phyloP scores from a whole-genome alignment of 148 eudicot genomes.

The Silene conica region DNA sequence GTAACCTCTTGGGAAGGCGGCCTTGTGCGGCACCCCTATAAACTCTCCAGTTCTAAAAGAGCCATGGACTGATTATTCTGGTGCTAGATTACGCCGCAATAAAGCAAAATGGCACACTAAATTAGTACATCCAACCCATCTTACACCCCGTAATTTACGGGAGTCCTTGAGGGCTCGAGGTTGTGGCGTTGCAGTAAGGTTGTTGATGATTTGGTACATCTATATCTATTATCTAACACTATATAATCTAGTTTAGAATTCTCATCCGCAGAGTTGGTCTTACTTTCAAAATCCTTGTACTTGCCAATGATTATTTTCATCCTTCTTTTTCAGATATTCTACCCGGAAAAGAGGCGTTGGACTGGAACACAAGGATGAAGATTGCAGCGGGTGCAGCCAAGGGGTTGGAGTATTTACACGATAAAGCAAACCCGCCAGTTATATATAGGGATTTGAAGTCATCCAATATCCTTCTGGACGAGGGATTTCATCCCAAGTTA shows the following conservation, averaged over 20 bases:
- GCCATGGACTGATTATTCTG: no score
- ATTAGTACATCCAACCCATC: no score
- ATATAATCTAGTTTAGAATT: neutral
- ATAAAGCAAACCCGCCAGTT: conserved; percentile 96
- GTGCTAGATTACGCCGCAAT: no score
- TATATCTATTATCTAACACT: neutral
- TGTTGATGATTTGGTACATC: neutral
- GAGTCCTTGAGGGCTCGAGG: no score
- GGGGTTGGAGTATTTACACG: conserved; percentile 93
- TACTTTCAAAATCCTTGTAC: neutral
- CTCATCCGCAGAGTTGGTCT: neutral
- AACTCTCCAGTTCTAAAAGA: no score
- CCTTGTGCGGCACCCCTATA: no score
- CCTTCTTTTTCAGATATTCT: conserved; percentile 55
- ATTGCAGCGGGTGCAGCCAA: conserved; percentile 99
- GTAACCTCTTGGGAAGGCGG: neutral
- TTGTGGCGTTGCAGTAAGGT: neutral
- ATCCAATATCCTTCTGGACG: conserved; percentile 94
- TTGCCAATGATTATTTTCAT: neutral
- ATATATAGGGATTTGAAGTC: conserved; percentile 95
- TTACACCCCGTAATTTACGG: no score
- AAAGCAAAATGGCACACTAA: no score
- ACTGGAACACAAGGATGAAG: conserved; percentile 99
- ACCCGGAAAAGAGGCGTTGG: conserved; percentile 82
- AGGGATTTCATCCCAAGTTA: conserved; percentile 80